Base-by-base conservation (phyloP, 1,284 basidiomycete species). In the Pseudozyma flocculosa region DNA sequence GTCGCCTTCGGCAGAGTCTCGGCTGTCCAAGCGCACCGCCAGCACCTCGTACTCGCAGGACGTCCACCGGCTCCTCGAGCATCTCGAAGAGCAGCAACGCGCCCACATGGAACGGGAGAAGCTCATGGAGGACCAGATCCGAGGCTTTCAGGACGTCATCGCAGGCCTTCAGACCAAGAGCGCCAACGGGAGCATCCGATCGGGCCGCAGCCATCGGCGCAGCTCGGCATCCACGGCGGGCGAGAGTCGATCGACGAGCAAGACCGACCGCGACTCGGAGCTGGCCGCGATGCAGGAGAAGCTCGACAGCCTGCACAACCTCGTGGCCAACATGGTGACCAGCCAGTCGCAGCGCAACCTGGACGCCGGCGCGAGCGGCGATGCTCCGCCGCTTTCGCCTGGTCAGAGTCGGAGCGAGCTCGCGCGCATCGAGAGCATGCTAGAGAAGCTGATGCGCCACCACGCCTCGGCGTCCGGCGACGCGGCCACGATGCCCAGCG, bases 211-310 rank as follows among this genome's bases (percentile, higher is more conserved):
- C 26, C 5, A 29, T 13, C 21, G 43, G 14, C 29, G 43, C 21
- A 37, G 21, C 19, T 29, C 26, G 26, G 54, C 45, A 5, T 40
- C 50, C 13, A 43, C 50, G 2, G 8, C 44, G 2, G 61, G 30
- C 18, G 61, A 59, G 2, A 59, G 56, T 43, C 58, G 52, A 22
- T 21, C 39, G 15, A 47, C 53, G 9, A 23, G 23, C 34, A 48
- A 32, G 29, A 55, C 57, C 15, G 30, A 40, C 13, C 50, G 54
- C 8, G 56, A 58, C 21, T 46, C 59, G 11, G 68, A 68, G 40
- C 53, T 72, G 17, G 61, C 61, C 14, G 59, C 65, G 3, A 65
- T 73, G 66, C 66, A 72, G 40, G 56, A 61, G 48, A 72, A 70
- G 51, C 50, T 73, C 21, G 71, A 72, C 40, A 48, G 48, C 21